Base-by-base conservation (phyloP, 352 stramenopile genomes). In the Globisporangium echinulatum region DNA sequence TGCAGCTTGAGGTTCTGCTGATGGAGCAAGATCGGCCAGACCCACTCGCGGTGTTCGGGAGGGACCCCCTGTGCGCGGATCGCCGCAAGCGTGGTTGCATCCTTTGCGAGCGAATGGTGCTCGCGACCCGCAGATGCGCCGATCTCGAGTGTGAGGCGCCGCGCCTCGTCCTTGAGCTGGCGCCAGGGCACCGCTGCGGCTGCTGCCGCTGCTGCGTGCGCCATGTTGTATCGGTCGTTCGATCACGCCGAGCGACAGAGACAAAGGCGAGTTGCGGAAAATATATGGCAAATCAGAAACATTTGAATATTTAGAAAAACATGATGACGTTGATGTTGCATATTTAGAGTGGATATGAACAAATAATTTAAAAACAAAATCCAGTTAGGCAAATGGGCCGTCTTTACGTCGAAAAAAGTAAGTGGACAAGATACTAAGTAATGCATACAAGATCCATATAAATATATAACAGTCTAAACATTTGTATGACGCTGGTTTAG, bases 1-100 rank as follows among this genome's bases (percentile, higher is more conserved):
- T 83, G 82, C 49, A 88, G 67, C 59, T 80, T 87, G 56, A 73
- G 68, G 54, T 70, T 77, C 74, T 90, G 75, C 17, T 75, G 69
- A 49, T 89, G 78, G 47, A 92, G 64, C 49, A 92, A 64, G 52
- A 89, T 79, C 50, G 82, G 82, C 82, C 82, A 92, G 15, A 77
- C 76, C 82, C 82, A 92, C 62, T 90, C 78, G 66, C 82, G 82
- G 64, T 92, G 82, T 66, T 84, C 76, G 5, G 67, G 36, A 25
- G 82, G 82, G 36, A 92, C 63, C 17, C 82, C 82, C 39, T 82
- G 76, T 42, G 66, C 63, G 42, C 80, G 79, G 48, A 90, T 77
- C 17, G 72, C 60, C 56, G 69, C 70, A 64, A 85, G 80, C 19
- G 82, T 59, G n/a, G 64, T 61, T 40, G 66, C 61, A 37, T 71